Evolutionary conservation across 495 filamentous ascomycete genomes (phyloP), one percentile per base, ranked within the genome.

Genomic region (Hypoxylon fuscum): DNA sequence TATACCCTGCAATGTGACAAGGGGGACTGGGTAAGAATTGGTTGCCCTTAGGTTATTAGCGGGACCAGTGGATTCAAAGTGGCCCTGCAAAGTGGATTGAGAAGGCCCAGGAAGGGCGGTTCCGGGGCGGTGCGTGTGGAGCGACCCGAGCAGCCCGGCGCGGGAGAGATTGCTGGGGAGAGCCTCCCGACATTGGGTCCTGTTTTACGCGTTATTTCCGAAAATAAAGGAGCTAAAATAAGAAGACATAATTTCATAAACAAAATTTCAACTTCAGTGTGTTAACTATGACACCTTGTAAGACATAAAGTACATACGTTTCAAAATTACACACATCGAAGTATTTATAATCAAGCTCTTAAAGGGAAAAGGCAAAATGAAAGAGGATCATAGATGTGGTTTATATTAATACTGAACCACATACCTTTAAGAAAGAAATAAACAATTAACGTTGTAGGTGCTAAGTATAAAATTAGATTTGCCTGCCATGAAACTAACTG

Each of bases 131-230:
- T 60, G 55, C 62, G 55, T 60, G 50, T 59, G 62, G 55, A 40
- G 50, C 50, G 46, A 60, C 50, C 62, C 62, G 62, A 66, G 48
- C 20, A 46, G 51, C 40, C 62, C 62, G 62, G 62, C 45, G 51
- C 55, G 56, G 63, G 57, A 57, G 46, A 56, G 51, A 61, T 38
- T 59, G 21, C 32, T 59, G 37, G 41, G 57, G 56, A 61, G 56
- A 66, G 56, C 63, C 52, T 61, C 63, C 57, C 46, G 62, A 65
- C 44, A 31, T 40, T 25, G 38, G 17, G 22, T 17, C 35, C 35
- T 66, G 49, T 55, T 60, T 42, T 57, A 66, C 62, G 50, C 55
- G 50, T 66, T 51, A 66, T 66, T 66, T 66, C 62, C 53, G 48
- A 40, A 51, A 59, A 58, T 35, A 59, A 59, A 55, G 42, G 29